These are phyloP conservation scores for Zychaea mexicana DNA, from an alignment of 371 early-diverging fungal genomes.

Conservation along the genomic window DNA sequence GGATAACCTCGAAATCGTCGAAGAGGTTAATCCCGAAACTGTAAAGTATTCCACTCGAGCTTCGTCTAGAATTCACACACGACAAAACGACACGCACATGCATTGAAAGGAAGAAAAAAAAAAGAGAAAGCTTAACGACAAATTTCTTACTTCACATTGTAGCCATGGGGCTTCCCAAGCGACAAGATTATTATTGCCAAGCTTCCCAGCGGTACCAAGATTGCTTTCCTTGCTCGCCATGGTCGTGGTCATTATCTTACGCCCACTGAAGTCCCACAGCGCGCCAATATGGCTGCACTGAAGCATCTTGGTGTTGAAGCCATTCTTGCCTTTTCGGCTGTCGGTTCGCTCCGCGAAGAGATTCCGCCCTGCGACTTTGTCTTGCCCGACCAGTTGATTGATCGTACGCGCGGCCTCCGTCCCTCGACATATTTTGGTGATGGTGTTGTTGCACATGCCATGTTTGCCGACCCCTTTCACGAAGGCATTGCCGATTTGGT, in stretches of 20 bases:
- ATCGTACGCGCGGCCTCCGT: slow-evolving; percentile 93
- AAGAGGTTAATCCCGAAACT: slow-evolving; percentile 86
- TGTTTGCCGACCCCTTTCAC: slow-evolving; percentile 96
- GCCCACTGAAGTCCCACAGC: slow-evolving; percentile 91
- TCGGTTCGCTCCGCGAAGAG: slow-evolving; percentile 91
- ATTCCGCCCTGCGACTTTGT: slow-evolving; percentile 95
- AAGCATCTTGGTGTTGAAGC: slow-evolving; percentile 91
- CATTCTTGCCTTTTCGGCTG: slow-evolving; percentile 94
- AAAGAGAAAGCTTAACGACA: neutral
- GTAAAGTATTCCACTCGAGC: slow-evolving; percentile 56
- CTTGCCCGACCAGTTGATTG: slow-evolving; percentile 91
- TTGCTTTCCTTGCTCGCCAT: slow-evolving; percentile 97
- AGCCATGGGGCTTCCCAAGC: slow-evolving; percentile 94
- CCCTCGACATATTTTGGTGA: slow-evolving; percentile 89
- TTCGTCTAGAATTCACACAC: too few relatives aligned
- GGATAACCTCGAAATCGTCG: slow-evolving; percentile 81
- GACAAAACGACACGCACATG: too few relatives aligned
- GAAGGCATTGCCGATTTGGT: slow-evolving; percentile 74
- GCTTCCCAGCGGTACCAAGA: slow-evolving; percentile 74
- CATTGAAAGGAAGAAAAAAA: too few relatives aligned
- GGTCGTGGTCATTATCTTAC: slow-evolving; percentile 86
- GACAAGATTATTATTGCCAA: slow-evolving; percentile 75
- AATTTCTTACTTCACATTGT: neutral
- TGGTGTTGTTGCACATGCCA: slow-evolving; percentile 88
- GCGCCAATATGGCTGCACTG: slow-evolving; percentile 97